Evolutionary conservation across 2,329 filamentous ascomycete species (phyloP), one percentile per base, ranked within the genome.

Genomic region (Aspergillus puulaauensis): DNA sequence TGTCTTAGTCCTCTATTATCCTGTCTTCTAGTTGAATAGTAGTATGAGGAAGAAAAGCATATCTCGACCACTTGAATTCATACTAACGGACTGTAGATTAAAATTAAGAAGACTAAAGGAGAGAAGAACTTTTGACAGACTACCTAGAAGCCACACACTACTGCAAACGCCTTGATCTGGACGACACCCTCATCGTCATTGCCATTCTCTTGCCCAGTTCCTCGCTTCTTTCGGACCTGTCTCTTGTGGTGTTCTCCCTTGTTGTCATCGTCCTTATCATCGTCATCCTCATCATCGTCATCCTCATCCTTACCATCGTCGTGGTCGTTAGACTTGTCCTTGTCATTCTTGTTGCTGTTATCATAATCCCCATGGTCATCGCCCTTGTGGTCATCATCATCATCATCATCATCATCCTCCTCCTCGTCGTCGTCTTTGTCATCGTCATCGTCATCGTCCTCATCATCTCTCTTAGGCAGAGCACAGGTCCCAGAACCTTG

Each of bases 11-110:
- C 60, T 64, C 61, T 64, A 62, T 62, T 61, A 57, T 65, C 65
- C 54, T 57, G 59, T 70, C 57, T 69, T 70, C 58, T 66, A 69
- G 59, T 65, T 64, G 59, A 64, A 69, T 71, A 68, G 62, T 65
- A 64, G 67, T 73, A 66, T 66, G 64, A 68, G 64, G 69, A 73
- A 66, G 56, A 58, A 58, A 58, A 58, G 56, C 52, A 58, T 58
- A 49, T 54, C 44, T 50, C 39, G 35, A 45, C 41, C 35, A 52
- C 23, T 15, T 6, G 35, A 15, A 31, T 31, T 31, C 27, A 31
- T 31, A 31, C 27, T 31, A 31, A 31, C 9, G 27, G 27, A 31
- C 1, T 11, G 27, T 31, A 31, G 27, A 31, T 31, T 31, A 31
- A 31, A 31, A 11, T 7, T 7, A 4, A 31, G 27, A 31, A 1